Percentiles rank a stretch among this genome's conserved stretches.
phyloP scores from a whole-genome alignment of 345 rosid genomes.

The Syzygium grande region DNA sequence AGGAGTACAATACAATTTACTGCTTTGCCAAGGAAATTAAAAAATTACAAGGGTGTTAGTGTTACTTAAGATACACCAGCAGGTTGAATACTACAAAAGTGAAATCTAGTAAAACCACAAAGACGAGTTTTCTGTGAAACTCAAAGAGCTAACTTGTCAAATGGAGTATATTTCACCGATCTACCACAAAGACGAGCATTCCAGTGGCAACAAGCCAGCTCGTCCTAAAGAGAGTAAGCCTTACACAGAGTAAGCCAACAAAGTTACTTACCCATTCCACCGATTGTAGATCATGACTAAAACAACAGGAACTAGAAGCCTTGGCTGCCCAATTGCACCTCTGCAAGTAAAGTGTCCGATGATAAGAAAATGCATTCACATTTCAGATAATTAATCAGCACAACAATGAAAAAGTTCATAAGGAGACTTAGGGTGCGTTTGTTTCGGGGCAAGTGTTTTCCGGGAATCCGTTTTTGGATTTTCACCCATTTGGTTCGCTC shows the following conservation, averaged over 20 bases:
- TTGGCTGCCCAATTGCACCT: constrained; percentile 82
- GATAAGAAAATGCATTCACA: background rate
- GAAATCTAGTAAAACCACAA: background rate
- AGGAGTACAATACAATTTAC: background rate
- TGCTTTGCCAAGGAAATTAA: background rate
- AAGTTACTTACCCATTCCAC: constrained; percentile 67
- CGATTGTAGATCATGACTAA: constrained; percentile 92
- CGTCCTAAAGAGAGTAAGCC: background rate
- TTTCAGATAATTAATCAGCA: background rate
- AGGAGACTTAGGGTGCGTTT: background rate
- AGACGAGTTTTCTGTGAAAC: background rate
- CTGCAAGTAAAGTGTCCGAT: constrained; percentile 25
- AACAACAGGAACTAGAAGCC: constrained; percentile 78
- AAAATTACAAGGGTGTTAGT: background rate
- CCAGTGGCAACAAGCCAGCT: background rate
- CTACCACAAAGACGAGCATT: background rate
- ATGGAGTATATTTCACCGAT: background rate
- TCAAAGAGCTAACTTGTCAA: background rate
- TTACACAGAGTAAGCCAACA: background rate
- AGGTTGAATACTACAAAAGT: background rate
- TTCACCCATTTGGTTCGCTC: no score
- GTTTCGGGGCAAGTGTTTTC: no score
- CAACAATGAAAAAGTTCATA: background rate
- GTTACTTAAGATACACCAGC: background rate
- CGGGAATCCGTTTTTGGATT: no score